phyloP scores from a whole-genome alignment of 2,329 filamentous ascomycete genomes.

The Fusarium denticulatum region DNA sequence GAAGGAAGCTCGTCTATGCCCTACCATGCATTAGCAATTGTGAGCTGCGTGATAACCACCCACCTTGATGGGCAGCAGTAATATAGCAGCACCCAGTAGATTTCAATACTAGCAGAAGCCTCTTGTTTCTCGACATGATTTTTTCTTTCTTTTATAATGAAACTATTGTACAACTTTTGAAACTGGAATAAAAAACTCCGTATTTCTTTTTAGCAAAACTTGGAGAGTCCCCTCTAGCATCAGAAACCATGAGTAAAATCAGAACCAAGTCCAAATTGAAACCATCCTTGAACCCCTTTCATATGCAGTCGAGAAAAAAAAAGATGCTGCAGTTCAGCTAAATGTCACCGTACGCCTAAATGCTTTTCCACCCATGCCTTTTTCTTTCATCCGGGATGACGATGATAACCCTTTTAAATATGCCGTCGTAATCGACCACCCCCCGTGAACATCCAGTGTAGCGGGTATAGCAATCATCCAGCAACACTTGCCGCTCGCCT shows the following conservation, averaged over 20 bases:
- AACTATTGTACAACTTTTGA: conserved; percentile 41
- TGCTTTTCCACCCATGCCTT: conserved; percentile 39
- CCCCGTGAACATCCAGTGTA: background rate
- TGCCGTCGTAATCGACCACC: background rate
- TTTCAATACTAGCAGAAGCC: background rate
- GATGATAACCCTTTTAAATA: background rate
- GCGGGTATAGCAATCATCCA: conserved; percentile 1
- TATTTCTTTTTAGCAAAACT: conserved; percentile 17
- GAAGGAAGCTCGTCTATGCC: background rate
- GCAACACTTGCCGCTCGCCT: background rate
- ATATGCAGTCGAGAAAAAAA: conserved; percentile 40
- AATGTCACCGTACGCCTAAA: conserved; percentile 39
- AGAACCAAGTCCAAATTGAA: conserved; percentile 29
- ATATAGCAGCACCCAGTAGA: background rate
- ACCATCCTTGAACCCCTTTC: conserved; percentile 41
- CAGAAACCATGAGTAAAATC: conserved; percentile 29
- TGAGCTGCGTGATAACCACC: background rate
- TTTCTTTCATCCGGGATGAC: conserved; percentile 19
- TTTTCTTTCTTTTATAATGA: conserved; percentile 28
- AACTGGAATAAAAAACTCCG: conserved; percentile 13
- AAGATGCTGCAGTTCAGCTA: conserved; percentile 35
- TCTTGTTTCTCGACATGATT: conserved; percentile 31
- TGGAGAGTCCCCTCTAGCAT: conserved; percentile 40
- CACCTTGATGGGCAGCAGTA: background rate
- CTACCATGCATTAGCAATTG: conserved; percentile 16